phyloP scores from a whole-genome alignment of 495 filamentous ascomycete genomes.

The Bacidia rubella region DNA sequence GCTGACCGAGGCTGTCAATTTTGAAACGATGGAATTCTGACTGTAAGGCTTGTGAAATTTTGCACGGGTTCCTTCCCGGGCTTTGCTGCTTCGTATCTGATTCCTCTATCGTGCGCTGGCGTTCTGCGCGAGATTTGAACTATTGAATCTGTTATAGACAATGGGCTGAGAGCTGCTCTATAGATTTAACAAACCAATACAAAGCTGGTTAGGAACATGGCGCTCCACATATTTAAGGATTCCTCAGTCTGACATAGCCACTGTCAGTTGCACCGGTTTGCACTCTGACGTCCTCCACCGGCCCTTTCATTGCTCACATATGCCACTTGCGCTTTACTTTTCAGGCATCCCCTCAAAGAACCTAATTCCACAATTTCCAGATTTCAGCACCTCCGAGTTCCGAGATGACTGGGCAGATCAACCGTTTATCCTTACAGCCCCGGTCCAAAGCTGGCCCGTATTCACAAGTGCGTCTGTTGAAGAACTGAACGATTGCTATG shows the following conservation, averaged over 20 bases:
- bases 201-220: slow-evolving; percentile 78
- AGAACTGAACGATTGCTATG: slow-evolving; percentile 47
- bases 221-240: slow-evolving; percentile 61
- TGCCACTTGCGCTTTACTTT: slow-evolving; percentile 49
- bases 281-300: slow-evolving; percentile 86
- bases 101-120: too few species aligned
- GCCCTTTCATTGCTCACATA: slow-evolving; percentile 80
- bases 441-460: slow-evolving; percentile 73
- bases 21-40: too few species aligned
- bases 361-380: slow-evolving; percentile 51
- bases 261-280: slow-evolving; percentile 60
- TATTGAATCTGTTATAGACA: not conserved
- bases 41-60: too few species aligned
- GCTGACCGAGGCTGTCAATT: too few species aligned
- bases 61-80: too few species aligned
- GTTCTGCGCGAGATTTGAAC: not conserved
- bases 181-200: slow-evolving; percentile 33
- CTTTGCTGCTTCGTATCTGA: too few species aligned
- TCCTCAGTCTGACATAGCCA: slow-evolving; percentile 31
- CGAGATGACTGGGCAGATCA: slow-evolving; percentile 57
- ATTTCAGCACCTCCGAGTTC: slow-evolving; percentile 64
- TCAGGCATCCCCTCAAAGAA: slow-evolving; percentile 60
- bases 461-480: slow-evolving; percentile 62
- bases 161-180: slow-evolving; percentile 9
- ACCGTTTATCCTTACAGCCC: slow-evolving; percentile 79